Percentiles rank a stretch among this genome's conserved stretches.
phyloP scores from a whole-genome alignment of 1,139 yeast species.

The Lodderomyces jiufengensis region DNA sequence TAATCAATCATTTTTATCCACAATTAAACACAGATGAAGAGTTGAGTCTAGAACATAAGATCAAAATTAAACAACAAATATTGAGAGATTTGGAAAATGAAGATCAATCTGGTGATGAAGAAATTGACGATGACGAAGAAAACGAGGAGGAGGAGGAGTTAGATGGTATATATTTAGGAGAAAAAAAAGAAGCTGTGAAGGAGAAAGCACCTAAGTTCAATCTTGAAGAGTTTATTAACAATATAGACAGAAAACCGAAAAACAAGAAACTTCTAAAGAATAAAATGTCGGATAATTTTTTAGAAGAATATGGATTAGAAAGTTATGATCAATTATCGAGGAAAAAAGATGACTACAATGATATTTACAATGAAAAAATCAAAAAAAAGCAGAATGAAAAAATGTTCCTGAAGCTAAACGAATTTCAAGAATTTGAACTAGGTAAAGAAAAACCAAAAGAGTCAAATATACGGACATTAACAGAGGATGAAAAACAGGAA shows the following conservation, averaged over 20 bases:
- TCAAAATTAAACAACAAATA: slow-evolving; percentile 37
- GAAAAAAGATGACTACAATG: slow-evolving; percentile 28
- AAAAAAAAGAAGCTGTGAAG: slow-evolving; percentile 11
- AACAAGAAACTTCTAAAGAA: slow-evolving; percentile 31
- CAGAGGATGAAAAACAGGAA: slow-evolving; percentile 27
- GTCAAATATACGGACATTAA: slow-evolving; percentile 17
- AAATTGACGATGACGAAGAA: slow-evolving; percentile 11
- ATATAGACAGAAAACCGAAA: slow-evolving; percentile 18
- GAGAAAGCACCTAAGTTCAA: slow-evolving; percentile 13
- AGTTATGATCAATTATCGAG: slow-evolving; percentile 28
- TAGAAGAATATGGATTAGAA: slow-evolving; percentile 40
- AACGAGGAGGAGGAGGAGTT: slow-evolving; percentile 13
- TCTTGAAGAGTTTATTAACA: slow-evolving; percentile 27
- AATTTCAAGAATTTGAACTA: slow-evolving; percentile 33
- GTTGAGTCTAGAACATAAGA: slow-evolving; percentile 33
- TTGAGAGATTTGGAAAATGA: slow-evolving; percentile 25
- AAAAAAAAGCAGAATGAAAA: slow-evolving; percentile 8
- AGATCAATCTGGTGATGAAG: slow-evolving; percentile 11
- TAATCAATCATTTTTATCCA: slow-evolving; percentile 42
- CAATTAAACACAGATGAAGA: slow-evolving; percentile 29
- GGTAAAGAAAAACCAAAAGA: slow-evolving; percentile 11
- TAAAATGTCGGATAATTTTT: slow-evolving; percentile 31
- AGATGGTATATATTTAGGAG: slow-evolving; percentile 41
- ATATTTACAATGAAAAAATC: slow-evolving; percentile 18
- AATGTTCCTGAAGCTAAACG: slow-evolving; percentile 27